Percentiles rank a stretch among this genome's conserved stretches.
Evolutionary conservation across 306 rosid genomes (phyloP).

Genomic region (Cucurbita maxima): DNA sequence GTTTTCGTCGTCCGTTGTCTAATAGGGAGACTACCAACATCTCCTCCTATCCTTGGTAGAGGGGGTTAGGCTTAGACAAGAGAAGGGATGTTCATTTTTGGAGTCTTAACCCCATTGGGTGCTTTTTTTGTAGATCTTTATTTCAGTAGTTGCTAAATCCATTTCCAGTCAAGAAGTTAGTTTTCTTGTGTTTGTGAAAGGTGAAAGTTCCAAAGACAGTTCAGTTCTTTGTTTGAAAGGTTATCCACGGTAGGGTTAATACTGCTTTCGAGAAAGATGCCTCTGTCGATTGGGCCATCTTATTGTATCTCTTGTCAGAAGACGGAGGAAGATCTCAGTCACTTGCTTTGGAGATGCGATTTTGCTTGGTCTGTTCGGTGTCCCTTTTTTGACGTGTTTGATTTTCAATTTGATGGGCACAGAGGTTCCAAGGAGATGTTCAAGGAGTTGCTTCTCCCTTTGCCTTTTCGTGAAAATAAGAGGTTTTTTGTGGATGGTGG

Average conservation of each 20-base stretch:
- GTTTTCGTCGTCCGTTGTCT: not conserved
- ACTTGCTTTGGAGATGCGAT: too few species aligned
- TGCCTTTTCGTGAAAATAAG: too few species aligned
- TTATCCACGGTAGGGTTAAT: not conserved
- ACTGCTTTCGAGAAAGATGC: not conserved
- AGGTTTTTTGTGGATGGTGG: too few species aligned
- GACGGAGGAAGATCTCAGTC: too few species aligned
- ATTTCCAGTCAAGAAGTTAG: too few species aligned
- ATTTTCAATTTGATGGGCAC: not conserved
- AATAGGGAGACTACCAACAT: not conserved
- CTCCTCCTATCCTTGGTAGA: not conserved
- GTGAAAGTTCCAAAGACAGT: not conserved
- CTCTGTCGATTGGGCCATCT: too few species aligned
- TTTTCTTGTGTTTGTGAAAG: too few species aligned
- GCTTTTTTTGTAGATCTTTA: not conserved
- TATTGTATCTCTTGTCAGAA: too few species aligned
- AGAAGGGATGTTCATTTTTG: not conserved
- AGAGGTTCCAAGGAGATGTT: not conserved
- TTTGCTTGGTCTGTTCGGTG: too few species aligned
- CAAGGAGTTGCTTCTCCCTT: not conserved
- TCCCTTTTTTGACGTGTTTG: too few species aligned
- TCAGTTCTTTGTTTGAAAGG: not conserved
- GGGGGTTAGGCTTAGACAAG: not conserved
- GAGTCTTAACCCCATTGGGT: not conserved
- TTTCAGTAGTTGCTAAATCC: not conserved